Base-by-base conservation (phyloP, 108 stramenopile genomes). In the Pseudonitzschia pungens region DNA sequence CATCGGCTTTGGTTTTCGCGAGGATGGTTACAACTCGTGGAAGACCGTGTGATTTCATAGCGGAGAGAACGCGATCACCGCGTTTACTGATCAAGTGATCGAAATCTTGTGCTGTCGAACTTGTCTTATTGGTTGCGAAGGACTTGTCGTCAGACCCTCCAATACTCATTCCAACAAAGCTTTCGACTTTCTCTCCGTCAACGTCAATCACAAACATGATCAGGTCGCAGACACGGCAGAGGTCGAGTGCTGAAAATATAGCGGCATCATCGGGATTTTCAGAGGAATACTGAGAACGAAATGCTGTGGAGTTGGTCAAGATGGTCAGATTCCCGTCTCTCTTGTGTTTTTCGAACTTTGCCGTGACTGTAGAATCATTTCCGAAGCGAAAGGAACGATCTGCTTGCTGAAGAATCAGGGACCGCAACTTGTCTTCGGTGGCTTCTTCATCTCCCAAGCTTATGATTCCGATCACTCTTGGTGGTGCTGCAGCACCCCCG, bases 41-140 rank as follows among this genome's bases (percentile, higher is more conserved):
- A 31, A 97, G 70, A n/a, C 98, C 99, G 74, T 96, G 94, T 20
- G 92, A 91, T 78, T 98, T 98, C 68, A 98, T 63, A 8, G 95
- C 92, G n/a, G 91, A 73, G 71, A 99, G 72, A 14, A 96, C 84
- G 65, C 91, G 80, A 73, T 97, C 96, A 16, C 96, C 96, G 28
- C 87, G 75, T 22, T 80, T 72, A 53, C 87, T 87, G 60, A 93
- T 85, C 69, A 93, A 72, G 79, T 91, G 86, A 55, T 89, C 89
- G 75, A 81, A 88, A 76, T 83, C 75, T 42, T 82, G 82, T 18
- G 79, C 62, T 43, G 67, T 81, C 44, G 71, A 72, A n/a, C 65
- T 75, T 8, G 83, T 80, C 66, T 82, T 82, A 66, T 81, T 79
- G 52, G 77, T 86, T 56, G 78, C 40, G 48, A 75, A 68, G 5